Percentiles rank a stretch among this genome's conserved stretches.
Conservation (phyloP, 2,329 filamentous ascomycete genomes). For the Mycocentrospora acerina region DNA sequence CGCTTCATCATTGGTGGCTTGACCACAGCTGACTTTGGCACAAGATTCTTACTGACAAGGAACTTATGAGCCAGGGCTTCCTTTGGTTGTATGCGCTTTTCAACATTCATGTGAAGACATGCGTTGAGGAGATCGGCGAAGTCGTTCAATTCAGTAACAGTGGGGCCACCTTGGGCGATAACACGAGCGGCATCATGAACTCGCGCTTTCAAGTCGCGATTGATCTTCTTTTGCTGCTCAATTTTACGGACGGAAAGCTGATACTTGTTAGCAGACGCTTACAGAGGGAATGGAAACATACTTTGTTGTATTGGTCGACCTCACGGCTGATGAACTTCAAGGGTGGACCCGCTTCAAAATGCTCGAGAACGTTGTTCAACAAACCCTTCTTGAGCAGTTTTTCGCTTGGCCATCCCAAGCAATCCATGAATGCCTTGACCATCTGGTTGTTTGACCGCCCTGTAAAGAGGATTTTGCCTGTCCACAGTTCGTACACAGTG, state of each 20-base stretch:
- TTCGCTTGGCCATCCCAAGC: constrained; percentile 84
- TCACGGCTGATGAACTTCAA: constrained; percentile 78
- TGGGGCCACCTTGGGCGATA: constrained; percentile 64
- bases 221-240: constrained; percentile 62
- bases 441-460: constrained; percentile 98
- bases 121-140: constrained; percentile 88
- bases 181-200: constrained; percentile 71
- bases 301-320: constrained; percentile 58
- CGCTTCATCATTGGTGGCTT: constrained; percentile 30
- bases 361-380: constrained; percentile 70
- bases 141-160: constrained; percentile 74
- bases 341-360: constrained; percentile 58
- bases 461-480: constrained; percentile 94
- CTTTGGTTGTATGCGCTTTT: constrained; percentile 82
- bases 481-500: constrained; percentile 95
- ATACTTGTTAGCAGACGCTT: constrained; percentile 10
- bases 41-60: constrained; percentile 54
- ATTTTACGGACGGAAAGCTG: constrained; percentile 69
- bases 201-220: constrained; percentile 72
- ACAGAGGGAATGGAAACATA: constrained; percentile 8
- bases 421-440: constrained; percentile 94
- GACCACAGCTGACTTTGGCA: constrained; percentile 26
- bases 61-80: constrained; percentile 91
- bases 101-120: constrained; percentile 85
- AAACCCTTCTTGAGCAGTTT: constrained; percentile 81